Evolutionary conservation across 2,329 filamentous ascomycete genomes (phyloP), one percentile per base, ranked within the genome.

Genomic region (Rasamsonia emersonii): DNA sequence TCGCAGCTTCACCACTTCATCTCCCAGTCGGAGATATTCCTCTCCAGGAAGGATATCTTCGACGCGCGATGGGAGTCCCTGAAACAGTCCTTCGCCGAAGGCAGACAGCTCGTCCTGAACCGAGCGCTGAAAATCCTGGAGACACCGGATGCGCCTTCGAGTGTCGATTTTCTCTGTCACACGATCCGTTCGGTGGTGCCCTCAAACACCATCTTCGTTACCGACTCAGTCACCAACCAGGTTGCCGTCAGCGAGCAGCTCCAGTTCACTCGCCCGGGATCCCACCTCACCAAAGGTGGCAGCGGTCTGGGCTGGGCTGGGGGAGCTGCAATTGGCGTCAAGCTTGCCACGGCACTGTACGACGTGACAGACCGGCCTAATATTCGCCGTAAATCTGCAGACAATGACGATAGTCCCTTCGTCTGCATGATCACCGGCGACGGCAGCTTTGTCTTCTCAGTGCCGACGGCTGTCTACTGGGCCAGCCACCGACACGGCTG

Each of bases 221-320:
- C 88, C 19, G 83, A 89, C 56, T 82, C 82, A 0, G 83, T 88
- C 1, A 88, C 83, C 0, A 77, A 82, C 42, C 76, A 78, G 0
- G 58, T 45, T 13, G 25, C 32, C 13, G 20, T 50, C 10, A 44
- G 43, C 5, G 43, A 51, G 25, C 46, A 51, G 20, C 31, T 51
- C 3, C 35, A 33, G 17, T 36, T 35, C 24, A 36, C 34, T 6
- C 25, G 33, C 3, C 40, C 29, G 9, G 35, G 37, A 9, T 38
- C 32, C 17, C 39, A 41, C 19, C 24, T 86, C 48, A 85, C 84
- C 51, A 85, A 80, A 48, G 82, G 82, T 3, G 82, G 79, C 1
- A 82, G 81, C 13, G 82, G 83, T 2, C 72, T 88, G 0, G 82
- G 82, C 3, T 88, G 82, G 82, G 80, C 75, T 5, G 82, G 82